phyloP scores from a whole-genome alignment of 2,329 filamentous ascomycete genomes.

The Colletotrichum higginsianum region DNA sequence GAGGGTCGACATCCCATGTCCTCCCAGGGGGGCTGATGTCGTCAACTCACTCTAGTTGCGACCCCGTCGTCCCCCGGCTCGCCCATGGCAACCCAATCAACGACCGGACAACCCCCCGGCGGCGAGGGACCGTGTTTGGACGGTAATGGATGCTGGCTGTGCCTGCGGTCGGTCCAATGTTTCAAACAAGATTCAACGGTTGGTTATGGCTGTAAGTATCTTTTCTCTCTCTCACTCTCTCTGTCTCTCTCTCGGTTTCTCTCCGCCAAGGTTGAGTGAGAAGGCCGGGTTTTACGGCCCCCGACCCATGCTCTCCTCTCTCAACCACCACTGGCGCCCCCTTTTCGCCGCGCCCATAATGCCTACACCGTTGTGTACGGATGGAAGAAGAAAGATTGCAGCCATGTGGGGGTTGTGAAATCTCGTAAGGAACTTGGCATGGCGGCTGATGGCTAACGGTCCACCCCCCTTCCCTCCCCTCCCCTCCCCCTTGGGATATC shows the following conservation, averaged over 20 bases:
- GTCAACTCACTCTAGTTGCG: constrained; percentile 31
- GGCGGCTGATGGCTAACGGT: background rate
- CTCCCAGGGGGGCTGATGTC: constrained; percentile 33
- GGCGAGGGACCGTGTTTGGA: constrained; percentile 11
- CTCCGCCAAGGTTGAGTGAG: background rate
- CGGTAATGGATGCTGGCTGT: constrained; percentile 11
- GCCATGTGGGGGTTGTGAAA: constrained; percentile 12
- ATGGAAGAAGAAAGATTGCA: background rate
- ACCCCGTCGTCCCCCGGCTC: constrained; percentile 1
- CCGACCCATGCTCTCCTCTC: background rate
- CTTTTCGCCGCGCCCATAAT: constrained; percentile 25
- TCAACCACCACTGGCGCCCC: constrained; percentile 16
- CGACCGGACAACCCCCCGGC: constrained; percentile 12
- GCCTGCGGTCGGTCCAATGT: constrained; percentile 16
- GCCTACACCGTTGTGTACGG: background rate
- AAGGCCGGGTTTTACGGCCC: background rate
- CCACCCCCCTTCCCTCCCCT: too few species aligned
- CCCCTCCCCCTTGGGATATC: too few species aligned
- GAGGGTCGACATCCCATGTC: background rate
- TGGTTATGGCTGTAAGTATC: background rate
- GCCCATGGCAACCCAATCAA: background rate
- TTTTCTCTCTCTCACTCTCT: background rate
- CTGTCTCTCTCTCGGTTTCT: background rate
- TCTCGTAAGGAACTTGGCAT: constrained; percentile 1
- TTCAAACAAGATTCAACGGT: constrained; percentile 14